Evolutionary conservation across 805 yeast genomes (phyloP), one percentile per base, ranked within the genome.

Genomic region (Starmerella floris): DNA sequence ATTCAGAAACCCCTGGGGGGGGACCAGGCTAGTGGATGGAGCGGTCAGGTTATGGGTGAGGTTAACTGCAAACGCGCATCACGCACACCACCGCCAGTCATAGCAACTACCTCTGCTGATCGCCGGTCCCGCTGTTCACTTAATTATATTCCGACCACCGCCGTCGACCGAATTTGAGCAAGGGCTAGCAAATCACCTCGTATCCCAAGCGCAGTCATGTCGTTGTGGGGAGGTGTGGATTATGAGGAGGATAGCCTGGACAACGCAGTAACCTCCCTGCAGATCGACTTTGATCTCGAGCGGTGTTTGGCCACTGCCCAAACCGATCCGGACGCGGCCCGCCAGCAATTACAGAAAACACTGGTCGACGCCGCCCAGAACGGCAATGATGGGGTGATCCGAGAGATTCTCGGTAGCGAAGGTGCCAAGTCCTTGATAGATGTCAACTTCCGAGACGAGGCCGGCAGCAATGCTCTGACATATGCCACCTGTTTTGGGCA

Each of bases 401-500:
- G 50, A n/a, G 51, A 55, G 34, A 45, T 65, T 3, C 45, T 64
- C 22, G 56, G 55, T 30, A 52, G 52, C 40, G 31, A 42, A 8
- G 51, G 43, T 5, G 53, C 59, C 3, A 9, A 35, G 17, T 38
- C 35, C 13, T 50, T 45, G 13, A 51, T 65, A 4, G 61, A 62
- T 35, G 49, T 62, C 9, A 51, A 66, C 47, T 40, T 26, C 6
- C 48, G 52, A 27, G 69, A 64, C 39, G 62, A 56, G 8, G 57
- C 60, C 19, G 70, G 69, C 13, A 51, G 57, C 25, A 56, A 61
- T n/a, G 62, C 69, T 19, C 52, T 66, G 34, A 54, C 58, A 10
- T 64, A 64, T 41, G 62, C 70, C 5, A 46, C 58, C 32, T 62
- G 68, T 41, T 66, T 64, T 46, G 69, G 70, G 25, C 61, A 63